Evolutionary conservation across 768 basidiomycete genomes (phyloP), one percentile per base, ranked within the genome.

Genomic region (Tulasnella calospora): DNA sequence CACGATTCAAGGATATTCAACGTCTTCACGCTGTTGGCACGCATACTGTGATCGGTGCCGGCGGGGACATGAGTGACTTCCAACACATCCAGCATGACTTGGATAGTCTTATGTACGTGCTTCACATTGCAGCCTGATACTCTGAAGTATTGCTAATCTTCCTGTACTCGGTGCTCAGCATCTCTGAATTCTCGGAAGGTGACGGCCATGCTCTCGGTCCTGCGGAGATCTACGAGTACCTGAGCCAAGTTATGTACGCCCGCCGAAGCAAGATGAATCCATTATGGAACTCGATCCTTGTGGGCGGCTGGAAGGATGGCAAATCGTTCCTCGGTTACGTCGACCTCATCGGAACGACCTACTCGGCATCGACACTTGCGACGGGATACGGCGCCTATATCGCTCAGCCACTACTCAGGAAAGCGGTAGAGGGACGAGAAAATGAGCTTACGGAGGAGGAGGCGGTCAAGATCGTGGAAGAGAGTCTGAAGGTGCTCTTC

Each of bases 51-150:
- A 87, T 99, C 81, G 98, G 94, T 30, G 97, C 94, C 3, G 91
- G 94, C 21, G 98, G 98, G 36, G 98, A 99, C 87, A 94, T 99
- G 92, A 93, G 93, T 82, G 98, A 99, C 86, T 99, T 95, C 85
- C 98, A 99, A 84, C 92, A 94, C 85, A 88, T 99, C 81, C 94
- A 98, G 83, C 87, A 86, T 71, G 82, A 92, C 70, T 89, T 99
- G 71, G 93, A 98, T 80, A 88, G 90, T 33, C 86, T 96, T 70
- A 88, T 92, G 86, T 86, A 70, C 72, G 86, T 83, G 19, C 23
- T 19, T 3, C 7, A 41, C 36, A 1, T n/a, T 21, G 2, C 47
- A 4, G 3, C 35, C 23, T 36, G 13, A 35, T 67, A 3, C 40
- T 8, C 46, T n/a, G 55, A 40, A 21, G 9, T 21, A 40, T 8